Base-by-base conservation (phyloP, 2,329 filamentous ascomycete genomes). In the Lithohypha guttulata region DNA sequence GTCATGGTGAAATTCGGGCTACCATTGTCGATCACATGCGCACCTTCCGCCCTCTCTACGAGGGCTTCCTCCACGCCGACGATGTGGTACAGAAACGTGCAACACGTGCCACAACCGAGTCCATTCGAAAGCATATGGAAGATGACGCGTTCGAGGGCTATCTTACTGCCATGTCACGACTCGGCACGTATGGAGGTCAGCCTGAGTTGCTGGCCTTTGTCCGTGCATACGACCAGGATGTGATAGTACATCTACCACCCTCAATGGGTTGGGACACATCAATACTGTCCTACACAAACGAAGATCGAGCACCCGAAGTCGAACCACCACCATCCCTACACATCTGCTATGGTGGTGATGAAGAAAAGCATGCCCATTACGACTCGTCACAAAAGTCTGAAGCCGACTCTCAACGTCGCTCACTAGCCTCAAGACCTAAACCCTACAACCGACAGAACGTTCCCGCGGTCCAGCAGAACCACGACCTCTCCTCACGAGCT, bases 181-280 rank as follows among this genome's bases (percentile, higher is more conserved):
- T 68, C 20, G 73, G 73, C 36, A 71, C 71, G 26, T 82, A 72
- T 59, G 79, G 75, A 18, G 77, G 79, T 53, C 77, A 81, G 42
- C 69, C 79, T 61, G 77, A 81, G 58, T 70, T 84, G 30, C 68
- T 69, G 21, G 79, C 79, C 4, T 82, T 82, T 57, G 71, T 73
- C 19, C 68, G 72, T 41, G 71, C 70, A 15, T 79, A 70, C 54
- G 64, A 70, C 35, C 69, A 70, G 37, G 71, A 81, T 54, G 73
- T 83, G 39, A 70, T 44, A 18, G 47, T 53, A 9, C 49, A 52
- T 41, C 46, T 49, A 8, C 51, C 51, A 36, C 42, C 42, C 15
- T 46, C 46, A 31, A 39, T 45, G 29, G 42, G 46, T 31, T 51
- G 46, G 19, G 38, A 46, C 26, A 38, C 38, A 42, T 42, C 46